These are phyloP conservation scores for Oldenlandia corymbosa DNA, from an alignment of 257 asterid species.

Conservation along the genomic window DNA sequence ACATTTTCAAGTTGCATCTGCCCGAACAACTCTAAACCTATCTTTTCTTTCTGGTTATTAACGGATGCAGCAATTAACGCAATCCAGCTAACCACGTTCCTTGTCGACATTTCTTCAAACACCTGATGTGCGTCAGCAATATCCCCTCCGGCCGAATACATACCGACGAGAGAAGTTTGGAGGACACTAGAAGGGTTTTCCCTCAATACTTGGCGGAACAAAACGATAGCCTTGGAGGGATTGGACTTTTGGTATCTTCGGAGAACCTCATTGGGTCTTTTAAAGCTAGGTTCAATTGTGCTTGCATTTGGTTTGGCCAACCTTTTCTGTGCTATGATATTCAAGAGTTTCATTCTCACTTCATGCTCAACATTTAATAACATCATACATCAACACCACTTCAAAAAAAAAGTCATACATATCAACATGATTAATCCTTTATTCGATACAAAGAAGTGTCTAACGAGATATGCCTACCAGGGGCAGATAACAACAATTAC, in stretches of 20 bases:
- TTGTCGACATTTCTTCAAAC: conserved; percentile 26
- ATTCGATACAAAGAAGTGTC: too few species aligned
- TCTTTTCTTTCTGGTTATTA: conserved; percentile 18
- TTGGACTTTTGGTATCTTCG: conserved; percentile 18
- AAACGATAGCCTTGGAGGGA: conserved; percentile 19
- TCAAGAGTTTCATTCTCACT: conserved; percentile 15
- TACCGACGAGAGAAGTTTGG: background rate
- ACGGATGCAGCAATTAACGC: conserved; percentile 24
- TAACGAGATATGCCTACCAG: too few species aligned
- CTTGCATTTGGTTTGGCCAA: conserved; percentile 3
- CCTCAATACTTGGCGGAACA: conserved; percentile 18
- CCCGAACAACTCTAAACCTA: conserved; percentile 22
- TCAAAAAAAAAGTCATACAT: background rate
- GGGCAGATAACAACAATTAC: too few species aligned
- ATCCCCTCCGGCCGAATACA: conserved; percentile 22
- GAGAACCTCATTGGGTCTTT: conserved; percentile 19
- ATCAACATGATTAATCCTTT: too few species aligned
- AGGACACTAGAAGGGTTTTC: conserved; percentile 11
- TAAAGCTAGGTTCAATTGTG: background rate
- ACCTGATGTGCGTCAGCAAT: conserved; percentile 14
- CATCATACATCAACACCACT: too few species aligned
- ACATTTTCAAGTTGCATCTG: conserved; percentile 18
- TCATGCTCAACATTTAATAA: background rate
- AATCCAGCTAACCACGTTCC: conserved; percentile 25
- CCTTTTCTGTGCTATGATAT: background rate